Evolutionary conservation across 1,284 basidiomycete genomes (phyloP).

Genomic region (Volvariella volvacea): DNA sequence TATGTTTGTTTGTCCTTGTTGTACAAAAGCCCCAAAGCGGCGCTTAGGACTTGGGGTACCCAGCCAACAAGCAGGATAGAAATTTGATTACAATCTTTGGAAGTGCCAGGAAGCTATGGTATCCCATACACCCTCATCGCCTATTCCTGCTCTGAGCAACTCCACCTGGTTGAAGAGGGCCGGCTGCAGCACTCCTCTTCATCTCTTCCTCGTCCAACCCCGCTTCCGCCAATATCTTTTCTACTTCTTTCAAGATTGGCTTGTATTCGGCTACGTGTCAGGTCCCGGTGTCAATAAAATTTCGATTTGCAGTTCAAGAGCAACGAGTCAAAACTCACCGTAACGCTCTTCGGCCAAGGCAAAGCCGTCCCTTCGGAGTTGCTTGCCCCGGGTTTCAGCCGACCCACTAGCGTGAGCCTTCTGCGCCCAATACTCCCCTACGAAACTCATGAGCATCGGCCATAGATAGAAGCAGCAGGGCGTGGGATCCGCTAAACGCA

Average conservation of each 20-base stretch:
- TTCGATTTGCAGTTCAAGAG: too few relatives aligned
- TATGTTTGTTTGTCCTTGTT: too few relatives aligned
- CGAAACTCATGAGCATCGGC: background rate
- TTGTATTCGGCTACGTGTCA: constrained; percentile 60
- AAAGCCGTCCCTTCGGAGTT: constrained; percentile 76
- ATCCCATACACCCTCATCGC: constrained; percentile 27
- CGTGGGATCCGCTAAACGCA: background rate
- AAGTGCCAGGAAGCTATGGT: too few relatives aligned
- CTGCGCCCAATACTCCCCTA: constrained; percentile 79
- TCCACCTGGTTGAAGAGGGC: constrained; percentile 20
- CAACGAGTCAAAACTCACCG: constrained; percentile 25
- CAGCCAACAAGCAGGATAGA: too few relatives aligned
- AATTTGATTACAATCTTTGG: too few relatives aligned
- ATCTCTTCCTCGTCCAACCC: constrained; percentile 86
- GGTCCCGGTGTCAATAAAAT: too few relatives aligned
- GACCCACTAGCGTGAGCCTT: constrained; percentile 47
- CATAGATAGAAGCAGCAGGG: background rate
- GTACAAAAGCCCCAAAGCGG: too few relatives aligned
- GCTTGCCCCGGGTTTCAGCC: constrained; percentile 72
- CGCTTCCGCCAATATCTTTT: constrained; percentile 79
- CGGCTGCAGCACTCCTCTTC: constrained; percentile 40
- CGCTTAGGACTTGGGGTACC: too few relatives aligned
- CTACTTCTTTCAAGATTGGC: constrained; percentile 75
- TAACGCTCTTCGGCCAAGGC: constrained; percentile 64
- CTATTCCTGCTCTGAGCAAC: constrained; percentile 47